Evolutionary conservation across 1,139 yeast species (phyloP).

Genomic region (Nakaseomyces glabratus): DNA sequence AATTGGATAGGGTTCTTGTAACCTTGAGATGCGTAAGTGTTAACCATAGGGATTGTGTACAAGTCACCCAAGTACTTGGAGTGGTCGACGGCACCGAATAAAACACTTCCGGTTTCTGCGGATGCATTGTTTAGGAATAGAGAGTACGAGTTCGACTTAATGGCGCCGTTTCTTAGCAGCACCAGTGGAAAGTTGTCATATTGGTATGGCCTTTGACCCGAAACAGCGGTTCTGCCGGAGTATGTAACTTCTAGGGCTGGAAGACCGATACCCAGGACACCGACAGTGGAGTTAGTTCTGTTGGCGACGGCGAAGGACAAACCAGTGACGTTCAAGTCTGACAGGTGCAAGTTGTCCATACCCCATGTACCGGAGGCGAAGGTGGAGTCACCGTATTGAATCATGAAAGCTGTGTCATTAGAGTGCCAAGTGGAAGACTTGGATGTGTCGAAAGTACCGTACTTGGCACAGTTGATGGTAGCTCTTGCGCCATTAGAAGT

Average conservation of each 20-base stretch:
- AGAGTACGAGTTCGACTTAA: conserved; percentile 45
- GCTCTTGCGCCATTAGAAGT: conserved; percentile 10
- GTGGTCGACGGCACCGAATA: conserved; percentile 52
- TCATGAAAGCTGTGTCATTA: conserved; percentile 40
- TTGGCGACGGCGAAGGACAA: conserved; percentile 53
- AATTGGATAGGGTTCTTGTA: conserved; percentile 32
- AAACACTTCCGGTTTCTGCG: conserved; percentile 36
- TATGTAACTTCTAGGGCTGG: conserved; percentile 42
- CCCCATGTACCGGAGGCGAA: conserved; percentile 56
- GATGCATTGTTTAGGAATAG: conserved; percentile 38
- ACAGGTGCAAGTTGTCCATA: conserved; percentile 38
- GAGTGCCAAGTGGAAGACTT: conserved; percentile 39
- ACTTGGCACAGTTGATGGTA: conserved; percentile 30
- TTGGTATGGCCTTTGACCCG: conserved; percentile 19
- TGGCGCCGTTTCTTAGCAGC: conserved; percentile 44
- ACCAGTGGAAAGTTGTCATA: conserved; percentile 40
- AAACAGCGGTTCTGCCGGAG: conserved; percentile 20
- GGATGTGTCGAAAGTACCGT: conserved; percentile 39
- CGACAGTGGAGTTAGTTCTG: conserved; percentile 42
- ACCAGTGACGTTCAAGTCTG: conserved; percentile 35
- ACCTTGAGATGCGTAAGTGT: conserved; percentile 27
- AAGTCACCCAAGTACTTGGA: conserved; percentile 42
- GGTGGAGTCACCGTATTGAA: conserved; percentile 52
- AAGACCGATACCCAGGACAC: conserved; percentile 57
- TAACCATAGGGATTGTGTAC: conserved; percentile 37